Conservation (phyloP, 2,329 filamentous ascomycete genomes). For the Botrytis galanthina region DNA sequence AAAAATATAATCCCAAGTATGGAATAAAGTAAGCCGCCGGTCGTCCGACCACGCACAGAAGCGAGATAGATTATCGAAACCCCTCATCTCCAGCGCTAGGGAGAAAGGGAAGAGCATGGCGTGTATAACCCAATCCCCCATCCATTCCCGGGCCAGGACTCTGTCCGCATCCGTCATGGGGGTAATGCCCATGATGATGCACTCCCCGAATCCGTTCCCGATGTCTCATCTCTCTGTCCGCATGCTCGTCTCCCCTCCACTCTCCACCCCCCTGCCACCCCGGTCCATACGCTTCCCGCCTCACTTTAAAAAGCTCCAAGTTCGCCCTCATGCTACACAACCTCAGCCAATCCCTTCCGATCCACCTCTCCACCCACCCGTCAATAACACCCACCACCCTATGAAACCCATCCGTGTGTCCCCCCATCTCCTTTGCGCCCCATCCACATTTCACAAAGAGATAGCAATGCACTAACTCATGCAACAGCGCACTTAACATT, state of each 20-base stretch:
- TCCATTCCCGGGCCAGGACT: slow-evolving; percentile 2
- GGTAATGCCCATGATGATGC: not conserved
- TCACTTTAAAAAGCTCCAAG: slow-evolving; percentile 49
- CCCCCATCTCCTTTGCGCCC: slow-evolving; percentile 53
- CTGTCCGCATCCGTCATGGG: not conserved
- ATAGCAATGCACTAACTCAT: slow-evolving; percentile 67
- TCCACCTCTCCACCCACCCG: slow-evolving; percentile 54
- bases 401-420: slow-evolving; percentile 59
- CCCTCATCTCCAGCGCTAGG: not conserved
- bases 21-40: not conserved
- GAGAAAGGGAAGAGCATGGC: not conserved
- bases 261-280: not conserved
- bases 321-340: slow-evolving; percentile 62
- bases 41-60: no score
- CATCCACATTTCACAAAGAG: slow-evolving; percentile 62
- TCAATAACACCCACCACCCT: slow-evolving; percentile 60
- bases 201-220: not conserved
- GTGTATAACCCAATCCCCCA: not conserved
- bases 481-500: slow-evolving; percentile 62
- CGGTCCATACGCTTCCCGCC: not conserved
- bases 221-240: not conserved
- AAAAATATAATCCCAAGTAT: not conserved
- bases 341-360: slow-evolving; percentile 49
- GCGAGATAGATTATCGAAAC: not conserved
- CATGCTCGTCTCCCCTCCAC: no score